A percentile compares a stretch with the other conserved stretches of the same genome.
These are phyloP conservation scores for Trypanosoma brucei DNA, from an alignment of 208 protist species.

Conservation along the genomic window DNA sequence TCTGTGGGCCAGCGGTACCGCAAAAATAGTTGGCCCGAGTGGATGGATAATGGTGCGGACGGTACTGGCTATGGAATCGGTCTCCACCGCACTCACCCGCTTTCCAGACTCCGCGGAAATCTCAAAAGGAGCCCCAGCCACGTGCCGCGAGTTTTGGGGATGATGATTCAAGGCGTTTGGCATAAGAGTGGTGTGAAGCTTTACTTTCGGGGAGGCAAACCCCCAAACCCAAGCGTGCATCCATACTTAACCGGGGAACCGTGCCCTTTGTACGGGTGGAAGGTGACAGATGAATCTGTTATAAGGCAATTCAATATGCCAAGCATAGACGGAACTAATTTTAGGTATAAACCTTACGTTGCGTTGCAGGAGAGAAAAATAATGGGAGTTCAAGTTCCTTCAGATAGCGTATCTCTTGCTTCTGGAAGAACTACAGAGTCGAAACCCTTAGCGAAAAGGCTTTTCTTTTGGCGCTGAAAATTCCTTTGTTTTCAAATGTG, in stretches of 20 bases:
- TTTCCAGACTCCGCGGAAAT: conserved; percentile 80
- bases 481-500: too few species aligned
- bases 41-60: conserved; percentile 87
- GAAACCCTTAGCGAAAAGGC: conserved; percentile 81
- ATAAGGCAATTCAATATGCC: conserved; percentile 84
- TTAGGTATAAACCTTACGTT: conserved; percentile 84
- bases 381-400: conserved; percentile 28
- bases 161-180: conserved; percentile 91
- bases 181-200: conserved; percentile 87
- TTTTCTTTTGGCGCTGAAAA: conserved; percentile 86
- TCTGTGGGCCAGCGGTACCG: conserved; percentile 30
- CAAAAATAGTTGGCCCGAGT: conserved; percentile 61
- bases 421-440: conserved; percentile 14
- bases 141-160: conserved; percentile 74
- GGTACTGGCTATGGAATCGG: conserved; percentile 85
- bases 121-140: conserved; percentile 46
- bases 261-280: conserved; percentile 89
- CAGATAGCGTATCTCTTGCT: conserved; percentile 1
- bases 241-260: conserved; percentile 87
- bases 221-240: conserved; percentile 83
- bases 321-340: conserved; percentile 56
- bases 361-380: conserved; percentile 84
- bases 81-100: conserved; percentile 73
- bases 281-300: conserved; percentile 68
- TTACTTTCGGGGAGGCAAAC: conserved; percentile 87